phyloP scores from a whole-genome alignment of 352 stramenopile species.

The Peronospora belbahrii region DNA sequence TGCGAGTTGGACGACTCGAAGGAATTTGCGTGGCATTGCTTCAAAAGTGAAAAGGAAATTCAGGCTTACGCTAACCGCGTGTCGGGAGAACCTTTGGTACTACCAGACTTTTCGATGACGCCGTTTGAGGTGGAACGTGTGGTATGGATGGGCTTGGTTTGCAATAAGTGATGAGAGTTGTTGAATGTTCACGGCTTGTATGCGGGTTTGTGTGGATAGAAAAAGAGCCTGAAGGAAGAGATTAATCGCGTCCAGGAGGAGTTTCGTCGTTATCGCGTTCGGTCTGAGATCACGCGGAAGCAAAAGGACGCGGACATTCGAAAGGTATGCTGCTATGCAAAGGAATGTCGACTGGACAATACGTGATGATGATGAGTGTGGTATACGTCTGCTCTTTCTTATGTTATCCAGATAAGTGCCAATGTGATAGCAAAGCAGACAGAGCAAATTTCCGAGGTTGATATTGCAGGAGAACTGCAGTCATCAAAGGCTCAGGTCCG shows the following conservation, averaged over 20 bases:
- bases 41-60: constrained; percentile 53
- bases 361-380: neutral
- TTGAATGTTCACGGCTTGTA: neutral
- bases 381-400: neutral
- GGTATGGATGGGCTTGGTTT: constrained; percentile 26
- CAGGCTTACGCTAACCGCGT: constrained; percentile 46
- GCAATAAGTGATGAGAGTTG: neutral
- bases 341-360: neutral
- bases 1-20: constrained; percentile 57
- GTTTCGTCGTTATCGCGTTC: constrained; percentile 80
- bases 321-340: constrained; percentile 42
- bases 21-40: constrained; percentile 68
- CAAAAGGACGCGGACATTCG: constrained; percentile 83
- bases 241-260: constrained; percentile 82
- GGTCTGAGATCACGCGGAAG: constrained; percentile 83
- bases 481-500: constrained; percentile 65
- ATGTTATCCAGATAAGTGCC: constrained; percentile 54
- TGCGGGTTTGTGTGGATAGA: constrained; percentile 25
- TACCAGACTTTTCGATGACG: constrained; percentile 64
- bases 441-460: constrained; percentile 70
- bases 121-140: constrained; percentile 66
- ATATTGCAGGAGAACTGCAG: constrained; percentile 64
- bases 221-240: constrained; percentile 75
- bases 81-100: constrained; percentile 47
- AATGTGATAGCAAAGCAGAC: constrained; percentile 68